Evolutionary conservation across 208 protist species (phyloP).

Genomic region (Trypanosoma cruzi): DNA sequence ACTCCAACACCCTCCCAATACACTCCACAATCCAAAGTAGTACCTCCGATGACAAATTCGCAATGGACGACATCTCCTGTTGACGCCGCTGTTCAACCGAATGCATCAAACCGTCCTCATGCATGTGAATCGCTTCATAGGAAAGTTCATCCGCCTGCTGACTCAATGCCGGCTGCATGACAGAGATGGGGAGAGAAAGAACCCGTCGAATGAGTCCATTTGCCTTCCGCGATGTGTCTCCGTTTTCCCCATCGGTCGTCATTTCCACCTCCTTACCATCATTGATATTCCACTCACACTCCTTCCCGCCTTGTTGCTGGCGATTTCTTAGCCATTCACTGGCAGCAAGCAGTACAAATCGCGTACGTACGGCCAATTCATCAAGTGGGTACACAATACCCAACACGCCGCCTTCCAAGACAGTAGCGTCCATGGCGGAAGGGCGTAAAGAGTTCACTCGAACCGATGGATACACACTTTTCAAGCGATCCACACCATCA

Average conservation of each 20-base stretch:
- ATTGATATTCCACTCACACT: neutral
- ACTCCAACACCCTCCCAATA: slow-evolving; percentile 26
- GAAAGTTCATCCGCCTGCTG: neutral
- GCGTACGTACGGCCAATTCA: slow-evolving; percentile 33
- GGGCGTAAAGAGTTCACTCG: neutral
- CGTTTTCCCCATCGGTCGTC: neutral
- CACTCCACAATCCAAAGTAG: slow-evolving; percentile 29
- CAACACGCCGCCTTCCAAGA: neutral
- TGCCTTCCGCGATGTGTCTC: neutral
- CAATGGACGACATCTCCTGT: neutral
- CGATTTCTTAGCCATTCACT: slow-evolving; percentile 3
- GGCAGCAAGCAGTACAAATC: slow-evolving; percentile 33
- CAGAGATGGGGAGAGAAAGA: slow-evolving; percentile 13
- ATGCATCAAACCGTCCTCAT: neutral
- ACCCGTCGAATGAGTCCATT: slow-evolving; percentile 2
- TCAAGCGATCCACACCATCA: slow-evolving; percentile 13
- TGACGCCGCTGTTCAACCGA: neutral
- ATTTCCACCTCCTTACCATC: neutral
- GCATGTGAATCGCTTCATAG: neutral
- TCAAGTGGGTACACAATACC: slow-evolving; percentile 30
- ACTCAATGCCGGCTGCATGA: slow-evolving; percentile 17
- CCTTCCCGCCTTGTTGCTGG: neutral
- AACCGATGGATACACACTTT: slow-evolving; percentile 24
- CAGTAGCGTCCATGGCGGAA: neutral
- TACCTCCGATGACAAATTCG: slow-evolving; percentile 13